Conservation (phyloP, 257 asterid species). For the Pogostemon cablin region DNA sequence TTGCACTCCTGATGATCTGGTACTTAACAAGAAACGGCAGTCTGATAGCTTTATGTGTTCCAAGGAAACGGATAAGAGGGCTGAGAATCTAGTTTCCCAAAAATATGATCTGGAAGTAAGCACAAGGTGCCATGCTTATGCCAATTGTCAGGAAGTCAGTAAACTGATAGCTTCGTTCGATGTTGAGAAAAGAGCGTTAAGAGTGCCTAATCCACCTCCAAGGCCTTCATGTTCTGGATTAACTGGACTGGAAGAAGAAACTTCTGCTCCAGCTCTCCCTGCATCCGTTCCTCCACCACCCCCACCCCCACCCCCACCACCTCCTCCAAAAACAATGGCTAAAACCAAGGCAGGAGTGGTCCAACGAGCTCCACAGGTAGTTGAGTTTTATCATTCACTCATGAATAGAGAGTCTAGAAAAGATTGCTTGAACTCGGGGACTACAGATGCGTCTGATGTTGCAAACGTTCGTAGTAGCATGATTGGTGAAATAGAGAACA, state of each 20-base stretch:
- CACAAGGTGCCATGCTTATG: slow-evolving; percentile 17
- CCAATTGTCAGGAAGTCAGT: slow-evolving; percentile 47
- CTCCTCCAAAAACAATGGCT: slow-evolving; percentile 56
- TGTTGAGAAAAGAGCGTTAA: slow-evolving; percentile 68
- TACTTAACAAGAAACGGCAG: slow-evolving; percentile 66
- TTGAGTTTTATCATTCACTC: slow-evolving; percentile 86
- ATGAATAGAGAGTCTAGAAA: slow-evolving; percentile 92
- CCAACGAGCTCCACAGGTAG: slow-evolving; percentile 89
- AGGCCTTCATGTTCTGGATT: slow-evolving; percentile 63
- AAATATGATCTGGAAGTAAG: slow-evolving; percentile 43
- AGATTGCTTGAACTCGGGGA: slow-evolving; percentile 69
- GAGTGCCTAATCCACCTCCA: slow-evolving; percentile 93
- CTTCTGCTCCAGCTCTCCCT: slow-evolving; percentile 35
- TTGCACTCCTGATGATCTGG: slow-evolving; percentile 54
- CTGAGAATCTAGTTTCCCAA: slow-evolving; percentile 46
- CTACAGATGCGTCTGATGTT: slow-evolving; percentile 64
- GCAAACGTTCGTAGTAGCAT: slow-evolving; percentile 83
- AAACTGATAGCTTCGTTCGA: slow-evolving; percentile 58
- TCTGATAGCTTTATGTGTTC: slow-evolving; percentile 76
- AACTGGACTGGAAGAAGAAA: slow-evolving; percentile 46
- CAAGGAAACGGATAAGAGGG: slow-evolving; percentile 64
- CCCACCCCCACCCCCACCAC: slow-evolving; percentile 88
- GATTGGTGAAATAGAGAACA: slow-evolving; percentile 91
- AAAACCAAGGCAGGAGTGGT: slow-evolving; percentile 56
- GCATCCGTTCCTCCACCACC: slow-evolving; percentile 55